phyloP scores from a whole-genome alignment of 129 eudicot genomes.

The Escallonia rubra region DNA sequence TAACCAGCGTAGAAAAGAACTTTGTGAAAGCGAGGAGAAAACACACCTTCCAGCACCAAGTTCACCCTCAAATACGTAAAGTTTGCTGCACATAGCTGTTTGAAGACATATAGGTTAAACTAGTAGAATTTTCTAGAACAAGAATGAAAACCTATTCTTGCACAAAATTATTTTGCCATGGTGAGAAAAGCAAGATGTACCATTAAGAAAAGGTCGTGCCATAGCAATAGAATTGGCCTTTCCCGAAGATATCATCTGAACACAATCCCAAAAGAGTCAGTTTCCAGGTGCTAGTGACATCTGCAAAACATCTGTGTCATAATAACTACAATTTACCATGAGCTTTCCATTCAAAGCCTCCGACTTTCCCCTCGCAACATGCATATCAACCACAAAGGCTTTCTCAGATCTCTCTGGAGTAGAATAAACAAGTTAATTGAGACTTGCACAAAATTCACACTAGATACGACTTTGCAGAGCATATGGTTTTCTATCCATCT shows the following conservation, averaged over 20 bases:
- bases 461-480: too few species aligned
- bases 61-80: conserved; percentile 50
- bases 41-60: conserved; percentile 67
- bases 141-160: not conserved
- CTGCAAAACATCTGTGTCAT: not conserved
- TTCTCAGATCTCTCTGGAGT: conserved; percentile 29
- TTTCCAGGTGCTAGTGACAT: not conserved
- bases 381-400: conserved; percentile 35
- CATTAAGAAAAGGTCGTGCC: conserved; percentile 52
- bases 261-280: conserved; percentile 5
- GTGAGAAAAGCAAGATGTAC: conserved; percentile 19
- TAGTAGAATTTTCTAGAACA: not conserved
- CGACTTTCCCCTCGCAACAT: conserved; percentile 37
- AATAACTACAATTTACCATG: conserved; percentile 30
- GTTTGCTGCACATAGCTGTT: conserved; percentile 55
- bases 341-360: conserved; percentile 42
- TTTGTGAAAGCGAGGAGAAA: not conserved
- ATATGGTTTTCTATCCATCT: too few species aligned
- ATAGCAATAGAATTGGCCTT: conserved; percentile 34
- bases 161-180: not conserved
- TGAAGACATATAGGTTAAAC: conserved; percentile 15
- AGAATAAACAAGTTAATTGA: conserved; percentile 1
- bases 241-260: conserved; percentile 54
- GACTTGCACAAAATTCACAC: too few species aligned
- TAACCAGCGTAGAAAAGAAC: not conserved